A percentile compares a stretch with the other conserved stretches of the same genome.
Evolutionary conservation across 441 rosid species (phyloP).

Genomic region (Erodium moschatum): DNA sequence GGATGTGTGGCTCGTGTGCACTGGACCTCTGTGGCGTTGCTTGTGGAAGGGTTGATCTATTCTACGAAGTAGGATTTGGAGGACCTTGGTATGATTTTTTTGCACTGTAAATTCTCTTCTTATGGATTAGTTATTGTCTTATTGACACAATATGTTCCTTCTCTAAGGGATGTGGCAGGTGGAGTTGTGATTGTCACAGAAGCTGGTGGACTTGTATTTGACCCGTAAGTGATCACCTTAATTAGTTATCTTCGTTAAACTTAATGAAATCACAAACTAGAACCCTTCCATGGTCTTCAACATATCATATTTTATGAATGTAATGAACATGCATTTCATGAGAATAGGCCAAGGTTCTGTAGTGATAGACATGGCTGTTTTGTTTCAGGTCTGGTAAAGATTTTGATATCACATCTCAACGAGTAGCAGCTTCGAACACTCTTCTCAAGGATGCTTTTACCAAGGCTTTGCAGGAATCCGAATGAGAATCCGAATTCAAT

Average conservation of each 20-base stretch:
- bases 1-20: slow-evolving; percentile 95
- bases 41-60: slow-evolving; percentile 74
- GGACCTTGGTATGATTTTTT: slow-evolving; percentile 58
- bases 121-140: slow-evolving; percentile 1
- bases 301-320: too few relatives aligned
- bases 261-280: too few relatives aligned
- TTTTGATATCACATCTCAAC: slow-evolving; percentile 62
- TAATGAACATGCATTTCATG: too few relatives aligned
- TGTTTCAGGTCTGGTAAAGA: slow-evolving; percentile 70
- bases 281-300: too few relatives aligned
- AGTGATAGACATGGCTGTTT: not conserved
- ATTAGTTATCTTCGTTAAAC: not conserved
- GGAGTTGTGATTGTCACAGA: slow-evolving; percentile 72
- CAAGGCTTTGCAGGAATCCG: slow-evolving; percentile 44
- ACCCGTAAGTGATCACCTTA: slow-evolving; percentile 57
- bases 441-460: slow-evolving; percentile 59
- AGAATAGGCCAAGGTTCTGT: not conserved
- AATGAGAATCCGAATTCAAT: slow-evolving; percentile 23
- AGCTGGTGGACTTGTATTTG: slow-evolving; percentile 88
- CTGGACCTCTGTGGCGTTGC: slow-evolving; percentile 86
- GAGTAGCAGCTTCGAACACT: slow-evolving; percentile 82
- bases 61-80: slow-evolving; percentile 66
- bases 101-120: too few relatives aligned
- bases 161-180: slow-evolving; percentile 82
- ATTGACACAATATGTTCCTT: slow-evolving; percentile 12